phyloP scores from a whole-genome alignment of 768 basidiomycete genomes.

The Kwoniella dendrophila region DNA sequence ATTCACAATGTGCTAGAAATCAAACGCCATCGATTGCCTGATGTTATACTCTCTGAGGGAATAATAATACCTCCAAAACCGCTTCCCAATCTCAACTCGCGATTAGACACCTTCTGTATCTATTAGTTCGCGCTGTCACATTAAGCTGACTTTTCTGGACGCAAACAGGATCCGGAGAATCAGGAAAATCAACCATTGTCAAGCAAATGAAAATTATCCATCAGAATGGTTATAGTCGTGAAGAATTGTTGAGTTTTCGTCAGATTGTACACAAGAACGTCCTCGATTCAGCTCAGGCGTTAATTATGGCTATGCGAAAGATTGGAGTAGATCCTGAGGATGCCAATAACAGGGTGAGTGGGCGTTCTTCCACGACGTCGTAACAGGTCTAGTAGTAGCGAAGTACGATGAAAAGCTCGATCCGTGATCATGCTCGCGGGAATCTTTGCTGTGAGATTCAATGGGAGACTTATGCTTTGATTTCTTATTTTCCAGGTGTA shows the following conservation, averaged over 20 bases:
- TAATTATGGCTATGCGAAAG: conserved; percentile 83
- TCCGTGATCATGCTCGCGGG: no score
- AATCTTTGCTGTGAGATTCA: no score
- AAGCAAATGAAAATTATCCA: conserved; percentile 99
- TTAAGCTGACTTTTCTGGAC: neutral
- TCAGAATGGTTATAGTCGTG: conserved; percentile 79
- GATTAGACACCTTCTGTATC: no score
- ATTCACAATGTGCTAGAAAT: no score
- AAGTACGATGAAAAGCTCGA: no score
- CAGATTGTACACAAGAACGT: conserved; percentile 71
- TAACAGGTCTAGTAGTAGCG: no score
- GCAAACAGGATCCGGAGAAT: conserved; percentile 81
- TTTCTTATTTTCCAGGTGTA: conserved; percentile 41
- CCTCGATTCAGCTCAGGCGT: conserved; percentile 81
- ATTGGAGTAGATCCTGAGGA: conserved; percentile 75
- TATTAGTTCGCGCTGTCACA: no score
- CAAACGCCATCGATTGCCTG: no score
- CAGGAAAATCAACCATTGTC: conserved; percentile 92
- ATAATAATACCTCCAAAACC: no score
- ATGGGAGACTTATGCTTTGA: neutral
- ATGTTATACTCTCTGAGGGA: no score
- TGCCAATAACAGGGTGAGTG: conserved; percentile 63
- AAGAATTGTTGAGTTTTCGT: conserved; percentile 75
- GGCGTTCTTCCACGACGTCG: no score
- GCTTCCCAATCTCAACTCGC: no score